Percentiles rank a stretch among this genome's conserved stretches.
Conservation (phyloP, 495 filamentous ascomycete genomes). For the Lasiosphaeria miniovina region DNA sequence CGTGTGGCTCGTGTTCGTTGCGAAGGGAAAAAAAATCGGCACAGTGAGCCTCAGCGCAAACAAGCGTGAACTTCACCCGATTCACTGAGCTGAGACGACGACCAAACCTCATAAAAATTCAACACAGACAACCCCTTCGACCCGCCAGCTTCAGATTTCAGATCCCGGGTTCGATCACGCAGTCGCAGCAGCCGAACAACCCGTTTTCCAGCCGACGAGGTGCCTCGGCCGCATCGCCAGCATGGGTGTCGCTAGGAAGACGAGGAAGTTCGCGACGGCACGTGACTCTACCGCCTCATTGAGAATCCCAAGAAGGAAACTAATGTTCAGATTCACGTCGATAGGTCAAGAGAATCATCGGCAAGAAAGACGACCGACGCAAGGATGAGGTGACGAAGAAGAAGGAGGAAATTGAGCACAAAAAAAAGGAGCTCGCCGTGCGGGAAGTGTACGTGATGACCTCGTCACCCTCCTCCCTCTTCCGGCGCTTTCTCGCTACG, state of each 20-base stretch:
- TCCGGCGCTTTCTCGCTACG: neutral
- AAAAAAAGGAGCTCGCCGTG: constrained; percentile 58
- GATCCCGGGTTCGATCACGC: neutral
- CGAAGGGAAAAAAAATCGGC: neutral
- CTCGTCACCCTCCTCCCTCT: neutral
- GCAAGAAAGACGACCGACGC: constrained; percentile 58
- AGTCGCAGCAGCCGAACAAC: neutral
- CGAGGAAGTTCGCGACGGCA: constrained; percentile 32
- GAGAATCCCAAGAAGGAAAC: neutral
- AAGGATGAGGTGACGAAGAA: constrained; percentile 56
- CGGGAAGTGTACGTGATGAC: constrained; percentile 60
- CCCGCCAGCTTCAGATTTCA: neutral
- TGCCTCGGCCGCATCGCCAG: constrained; percentile 3
- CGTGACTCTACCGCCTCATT: constrained; percentile 14
- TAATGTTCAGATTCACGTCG: too few species aligned
- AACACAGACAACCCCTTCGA: neutral
- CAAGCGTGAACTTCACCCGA: too few species aligned
- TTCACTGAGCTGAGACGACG: too few species aligned
- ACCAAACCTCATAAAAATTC: neutral
- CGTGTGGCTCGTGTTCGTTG: neutral
- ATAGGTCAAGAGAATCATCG: constrained; percentile 61
- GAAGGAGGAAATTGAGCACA: constrained; percentile 46
- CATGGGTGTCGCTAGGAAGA: constrained; percentile 27
- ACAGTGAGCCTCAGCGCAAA: neutral
- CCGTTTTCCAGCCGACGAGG: neutral